These are phyloP conservation scores for Chrysosporium queenslandicum DNA, from an alignment of 2,329 filamentous ascomycete genomes.

Conservation along the genomic window DNA sequence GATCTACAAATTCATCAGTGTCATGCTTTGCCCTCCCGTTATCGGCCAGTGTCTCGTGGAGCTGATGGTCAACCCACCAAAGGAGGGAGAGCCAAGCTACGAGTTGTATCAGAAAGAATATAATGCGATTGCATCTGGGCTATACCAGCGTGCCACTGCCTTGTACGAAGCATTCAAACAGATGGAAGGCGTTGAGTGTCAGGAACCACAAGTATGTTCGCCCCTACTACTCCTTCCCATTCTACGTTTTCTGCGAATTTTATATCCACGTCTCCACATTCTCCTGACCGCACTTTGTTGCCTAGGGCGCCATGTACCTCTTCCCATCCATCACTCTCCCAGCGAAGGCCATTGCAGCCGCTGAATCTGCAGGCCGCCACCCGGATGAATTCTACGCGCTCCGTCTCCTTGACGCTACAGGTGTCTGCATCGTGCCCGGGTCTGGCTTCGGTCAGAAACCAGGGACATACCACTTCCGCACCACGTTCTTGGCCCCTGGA, in stretches of 20 bases:
- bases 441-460: slow-evolving; percentile 91
- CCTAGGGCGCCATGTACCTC: slow-evolving; percentile 89
- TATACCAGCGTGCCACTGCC: slow-evolving; percentile 69
- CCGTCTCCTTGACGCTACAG: slow-evolving; percentile 80
- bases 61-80: slow-evolving; percentile 93
- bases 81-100: slow-evolving; percentile 70
- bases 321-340: slow-evolving; percentile 88
- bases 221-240: not conserved
- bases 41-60: slow-evolving; percentile 94
- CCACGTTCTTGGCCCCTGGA: slow-evolving; percentile 90
- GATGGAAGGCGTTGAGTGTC: slow-evolving; percentile 94
- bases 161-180: slow-evolving; percentile 81
- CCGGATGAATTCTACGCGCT: slow-evolving; percentile 94
- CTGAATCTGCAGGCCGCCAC: slow-evolving; percentile 59
- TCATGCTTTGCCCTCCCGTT: slow-evolving; percentile 91
- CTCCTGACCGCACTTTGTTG: slow-evolving; percentile 9
- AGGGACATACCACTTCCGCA: slow-evolving; percentile 84
- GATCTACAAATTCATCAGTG: slow-evolving; percentile 98
- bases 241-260: no score
- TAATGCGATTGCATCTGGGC: slow-evolving; percentile 65
- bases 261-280: no score
- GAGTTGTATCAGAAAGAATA: slow-evolving; percentile 79
- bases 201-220: slow-evolving; percentile 56
- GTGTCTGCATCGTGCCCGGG: slow-evolving; percentile 87
- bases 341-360: slow-evolving; percentile 63